Evolutionary conservation across 2,329 filamentous ascomycete genomes (phyloP).

Genomic region (Bipolaris gigantea): DNA sequence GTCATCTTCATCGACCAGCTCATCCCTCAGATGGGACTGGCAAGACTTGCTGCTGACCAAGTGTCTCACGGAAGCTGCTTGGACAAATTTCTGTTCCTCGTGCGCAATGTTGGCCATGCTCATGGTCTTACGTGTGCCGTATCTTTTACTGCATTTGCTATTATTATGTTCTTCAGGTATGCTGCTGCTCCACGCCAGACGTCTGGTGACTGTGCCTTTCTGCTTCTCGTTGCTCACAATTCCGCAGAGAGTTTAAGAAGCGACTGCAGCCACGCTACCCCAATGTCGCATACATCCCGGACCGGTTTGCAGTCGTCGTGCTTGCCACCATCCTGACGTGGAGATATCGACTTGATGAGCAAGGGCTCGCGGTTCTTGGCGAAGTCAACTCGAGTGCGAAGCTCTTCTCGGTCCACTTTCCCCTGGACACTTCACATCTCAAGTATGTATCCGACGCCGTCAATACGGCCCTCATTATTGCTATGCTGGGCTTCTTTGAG

Average conservation of each 20-base stretch:
- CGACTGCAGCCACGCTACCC: constrained; percentile 77
- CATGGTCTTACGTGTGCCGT: constrained; percentile 78
- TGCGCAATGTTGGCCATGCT: constrained; percentile 64
- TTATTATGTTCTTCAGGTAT: constrained; percentile 89
- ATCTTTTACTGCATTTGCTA: constrained; percentile 74
- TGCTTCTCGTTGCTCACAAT: constrained; percentile 13
- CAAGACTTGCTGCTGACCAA: constrained; percentile 65
- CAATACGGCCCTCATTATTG: constrained; percentile 90
- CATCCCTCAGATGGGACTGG: constrained; percentile 84
- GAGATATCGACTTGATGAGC: constrained; percentile 73
- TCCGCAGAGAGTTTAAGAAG: constrained; percentile 73
- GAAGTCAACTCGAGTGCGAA: constrained; percentile 73
- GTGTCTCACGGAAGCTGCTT: constrained; percentile 82
- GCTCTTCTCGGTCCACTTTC: constrained; percentile 81
- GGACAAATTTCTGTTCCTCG: constrained; percentile 81
- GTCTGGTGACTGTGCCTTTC: background rate
- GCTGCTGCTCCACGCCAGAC: constrained; percentile 35
- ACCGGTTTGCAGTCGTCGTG: constrained; percentile 87
- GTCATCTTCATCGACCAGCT: constrained; percentile 95
- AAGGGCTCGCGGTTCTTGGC: constrained; percentile 82
- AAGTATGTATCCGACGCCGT: constrained; percentile 82
- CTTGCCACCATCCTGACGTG: constrained; percentile 79
- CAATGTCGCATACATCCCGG: constrained; percentile 82
- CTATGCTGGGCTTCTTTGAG: constrained; percentile 96
- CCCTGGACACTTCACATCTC: constrained; percentile 76